Percentiles rank a stretch among this genome's conserved stretches.
These are phyloP conservation scores for Triadica sebifera DNA, from an alignment of 345 rosid species.

Conservation along the genomic window DNA sequence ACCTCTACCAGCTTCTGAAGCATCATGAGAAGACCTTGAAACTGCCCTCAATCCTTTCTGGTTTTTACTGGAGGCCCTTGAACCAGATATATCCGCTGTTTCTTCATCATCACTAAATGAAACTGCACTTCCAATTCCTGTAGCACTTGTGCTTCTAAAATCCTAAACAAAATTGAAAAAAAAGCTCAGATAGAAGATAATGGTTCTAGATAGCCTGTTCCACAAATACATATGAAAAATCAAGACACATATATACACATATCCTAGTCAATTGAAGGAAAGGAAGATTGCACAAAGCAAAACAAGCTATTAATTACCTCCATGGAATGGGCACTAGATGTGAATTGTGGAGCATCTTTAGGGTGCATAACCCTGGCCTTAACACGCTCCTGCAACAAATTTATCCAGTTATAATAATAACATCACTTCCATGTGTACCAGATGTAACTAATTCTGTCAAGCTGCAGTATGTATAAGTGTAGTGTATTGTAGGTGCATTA, in stretches of 20 bases:
- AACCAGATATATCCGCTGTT: slow-evolving; percentile 46
- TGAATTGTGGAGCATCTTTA: slow-evolving; percentile 47
- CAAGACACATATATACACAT: too few species aligned
- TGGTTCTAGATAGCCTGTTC: slow-evolving; percentile 8
- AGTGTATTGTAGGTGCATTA: too few species aligned
- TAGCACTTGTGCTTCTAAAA: slow-evolving; percentile 40
- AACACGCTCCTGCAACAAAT: slow-evolving; percentile 65
- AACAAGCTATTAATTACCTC: slow-evolving; percentile 44
- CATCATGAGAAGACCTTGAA: slow-evolving; percentile 45
- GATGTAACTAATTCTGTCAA: not conserved
- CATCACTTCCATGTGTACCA: not conserved
- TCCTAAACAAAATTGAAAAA: slow-evolving; percentile 42
- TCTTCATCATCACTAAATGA: slow-evolving; percentile 96
- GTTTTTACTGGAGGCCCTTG: slow-evolving; percentile 52
- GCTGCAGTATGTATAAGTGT: too few species aligned
- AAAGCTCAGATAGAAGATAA: slow-evolving; percentile 16
- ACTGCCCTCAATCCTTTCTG: slow-evolving; percentile 55
- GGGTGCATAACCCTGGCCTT: slow-evolving; percentile 71
- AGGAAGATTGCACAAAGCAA: slow-evolving; percentile 6
- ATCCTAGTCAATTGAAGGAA: not conserved
- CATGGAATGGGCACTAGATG: slow-evolving; percentile 49
- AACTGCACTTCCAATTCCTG: slow-evolving; percentile 54
- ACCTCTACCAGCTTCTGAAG: slow-evolving; percentile 45
- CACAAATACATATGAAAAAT: too few species aligned
- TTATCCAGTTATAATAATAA: not conserved